Evolutionary conservation across 2,329 filamentous ascomycete species (phyloP).

Genomic region (Epicoccum nigrum): DNA sequence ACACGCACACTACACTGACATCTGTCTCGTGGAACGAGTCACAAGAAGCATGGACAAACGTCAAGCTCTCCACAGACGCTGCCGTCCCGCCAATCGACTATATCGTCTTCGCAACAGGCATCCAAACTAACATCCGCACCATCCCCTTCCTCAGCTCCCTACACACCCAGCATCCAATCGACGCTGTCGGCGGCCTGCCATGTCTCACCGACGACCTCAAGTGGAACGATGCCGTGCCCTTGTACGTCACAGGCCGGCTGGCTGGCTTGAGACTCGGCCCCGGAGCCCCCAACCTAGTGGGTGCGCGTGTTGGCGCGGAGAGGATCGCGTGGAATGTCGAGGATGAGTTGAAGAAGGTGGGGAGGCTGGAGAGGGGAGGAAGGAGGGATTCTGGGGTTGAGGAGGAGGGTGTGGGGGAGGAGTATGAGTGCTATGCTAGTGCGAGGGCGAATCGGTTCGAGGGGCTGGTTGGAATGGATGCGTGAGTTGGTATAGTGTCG

Average conservation of each 20-base stretch:
- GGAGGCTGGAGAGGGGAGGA: constrained; percentile 21
- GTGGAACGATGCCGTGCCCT: constrained; percentile 74
- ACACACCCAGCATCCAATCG: constrained; percentile 64
- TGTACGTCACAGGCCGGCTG: constrained; percentile 73
- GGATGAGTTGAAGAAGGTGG: constrained; percentile 55
- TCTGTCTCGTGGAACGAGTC: constrained; percentile 58
- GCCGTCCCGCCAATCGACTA: constrained; percentile 64
- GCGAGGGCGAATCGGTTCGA: constrained; percentile 53
- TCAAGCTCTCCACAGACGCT: constrained; percentile 58
- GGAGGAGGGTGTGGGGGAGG: constrained; percentile 25
- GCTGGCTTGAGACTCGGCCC: constrained; percentile 73
- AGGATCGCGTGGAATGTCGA: constrained; percentile 74
- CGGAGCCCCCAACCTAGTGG: constrained; percentile 74
- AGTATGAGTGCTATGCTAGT: constrained; percentile 43
- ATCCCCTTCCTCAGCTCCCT: constrained; percentile 69
- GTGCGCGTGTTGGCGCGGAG: constrained; percentile 74
- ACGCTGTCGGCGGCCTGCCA: constrained; percentile 69
- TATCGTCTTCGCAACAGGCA: constrained; percentile 78
- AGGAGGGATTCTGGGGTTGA: constrained; percentile 11
- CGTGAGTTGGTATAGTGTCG: neutral
- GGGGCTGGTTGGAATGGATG: constrained; percentile 29
- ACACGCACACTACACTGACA: constrained; percentile 63
- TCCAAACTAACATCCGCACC: constrained; percentile 65
- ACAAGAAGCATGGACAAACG: constrained; percentile 45
- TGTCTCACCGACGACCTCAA: constrained; percentile 77